Conservation (phyloP, 176 grass and related monocot species). For the Oryza meridionalis region DNA sequence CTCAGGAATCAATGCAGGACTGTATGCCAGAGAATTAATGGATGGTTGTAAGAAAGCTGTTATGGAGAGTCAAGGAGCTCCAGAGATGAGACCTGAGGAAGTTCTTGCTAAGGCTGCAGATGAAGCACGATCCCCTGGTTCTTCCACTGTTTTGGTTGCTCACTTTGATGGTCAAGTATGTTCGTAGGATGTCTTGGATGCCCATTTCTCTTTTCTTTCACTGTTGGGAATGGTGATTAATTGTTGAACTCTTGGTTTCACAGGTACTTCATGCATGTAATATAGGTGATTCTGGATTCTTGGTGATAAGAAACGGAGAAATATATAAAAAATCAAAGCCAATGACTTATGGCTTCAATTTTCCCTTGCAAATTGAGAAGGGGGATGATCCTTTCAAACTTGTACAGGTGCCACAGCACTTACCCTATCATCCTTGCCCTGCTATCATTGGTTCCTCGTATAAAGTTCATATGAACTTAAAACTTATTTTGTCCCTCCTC, state of each 20-base stretch:
- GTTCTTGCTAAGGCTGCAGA: slow-evolving; percentile 70
- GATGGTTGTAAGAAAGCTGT: slow-evolving; percentile 71
- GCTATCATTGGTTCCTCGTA: not conserved
- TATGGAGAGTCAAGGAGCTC: slow-evolving; percentile 50
- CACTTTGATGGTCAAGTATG: slow-evolving; percentile 82
- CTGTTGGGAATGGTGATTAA: not conserved
- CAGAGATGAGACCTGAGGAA: slow-evolving; percentile 58
- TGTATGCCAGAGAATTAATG: slow-evolving; percentile 92
- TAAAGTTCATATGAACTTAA: slow-evolving; percentile 1
- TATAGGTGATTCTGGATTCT: slow-evolving; percentile 93
- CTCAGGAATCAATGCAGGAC: slow-evolving; percentile 87
- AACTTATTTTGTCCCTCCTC: not conserved
- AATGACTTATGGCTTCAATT: slow-evolving; percentile 98
- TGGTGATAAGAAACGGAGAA: slow-evolving; percentile 82
- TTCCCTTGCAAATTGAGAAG: slow-evolving; percentile 95
- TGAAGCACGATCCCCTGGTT: slow-evolving; percentile 77
- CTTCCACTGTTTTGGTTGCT: slow-evolving; percentile 94
- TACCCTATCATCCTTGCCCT: not conserved
- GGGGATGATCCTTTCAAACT: slow-evolving; percentile 83
- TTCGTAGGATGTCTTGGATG: not conserved
- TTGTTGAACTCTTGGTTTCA: not conserved
- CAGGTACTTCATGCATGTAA: slow-evolving; percentile 85
- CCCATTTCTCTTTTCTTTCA: not conserved
- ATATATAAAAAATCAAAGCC: slow-evolving; percentile 78
- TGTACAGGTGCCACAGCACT: slow-evolving; percentile 57